Conservation (phyloP, 441 rosid species). For the Euphorbia celastroides region DNA sequence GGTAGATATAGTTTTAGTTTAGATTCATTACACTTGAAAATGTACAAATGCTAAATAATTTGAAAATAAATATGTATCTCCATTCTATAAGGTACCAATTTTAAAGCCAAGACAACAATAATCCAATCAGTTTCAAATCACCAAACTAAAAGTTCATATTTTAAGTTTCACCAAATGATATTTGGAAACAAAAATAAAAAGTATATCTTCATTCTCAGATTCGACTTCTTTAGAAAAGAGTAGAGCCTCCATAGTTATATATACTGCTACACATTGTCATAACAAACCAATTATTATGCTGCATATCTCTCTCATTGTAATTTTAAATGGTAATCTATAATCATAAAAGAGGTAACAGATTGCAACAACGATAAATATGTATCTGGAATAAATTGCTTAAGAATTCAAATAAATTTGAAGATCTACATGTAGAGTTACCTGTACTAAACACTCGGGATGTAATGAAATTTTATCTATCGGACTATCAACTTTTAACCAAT, state of each 20-base stretch:
- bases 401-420: background rate
- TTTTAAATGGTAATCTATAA: too few species aligned
- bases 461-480: constrained; percentile 58
- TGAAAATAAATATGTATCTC: too few species aligned
- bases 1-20: background rate
- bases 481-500: constrained; percentile 87
- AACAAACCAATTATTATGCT: background rate
- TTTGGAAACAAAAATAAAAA: background rate
- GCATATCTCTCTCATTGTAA: background rate
- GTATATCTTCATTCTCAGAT: background rate
- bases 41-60: background rate
- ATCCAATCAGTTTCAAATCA: background rate
- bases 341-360: too few species aligned
- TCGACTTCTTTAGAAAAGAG: background rate
- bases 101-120: background rate
- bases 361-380: too few species aligned
- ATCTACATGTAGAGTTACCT: constrained; percentile 41
- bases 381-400: too few species aligned
- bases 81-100: background rate
- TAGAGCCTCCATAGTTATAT: background rate
- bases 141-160: background rate
- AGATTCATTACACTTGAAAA: background rate
- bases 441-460: constrained; percentile 83
- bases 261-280: background rate
- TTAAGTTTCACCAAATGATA: background rate